A percentile compares a stretch with the other conserved stretches of the same genome.
These are phyloP conservation scores for Ganoderma resinaceum DNA, from an alignment of 1,284 basidiomycete genomes.

Conservation along the genomic window DNA sequence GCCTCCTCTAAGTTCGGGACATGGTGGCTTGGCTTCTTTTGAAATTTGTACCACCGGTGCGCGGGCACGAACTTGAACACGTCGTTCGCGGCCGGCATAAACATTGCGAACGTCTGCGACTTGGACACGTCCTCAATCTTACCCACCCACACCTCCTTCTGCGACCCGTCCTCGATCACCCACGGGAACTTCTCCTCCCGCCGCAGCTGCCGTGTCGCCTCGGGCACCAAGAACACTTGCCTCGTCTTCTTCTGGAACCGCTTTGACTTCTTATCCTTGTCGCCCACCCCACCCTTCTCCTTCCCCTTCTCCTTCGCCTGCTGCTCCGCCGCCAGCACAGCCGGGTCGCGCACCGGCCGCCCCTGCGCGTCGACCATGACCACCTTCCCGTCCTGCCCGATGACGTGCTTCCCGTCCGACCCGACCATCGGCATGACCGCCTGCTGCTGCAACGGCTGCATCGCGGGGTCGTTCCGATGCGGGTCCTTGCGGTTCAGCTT, in stretches of 20 bases:
- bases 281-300: constrained; percentile 44
- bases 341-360: constrained; percentile 56
- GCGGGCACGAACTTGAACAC: constrained; percentile 88
- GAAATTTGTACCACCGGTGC: constrained; percentile 90
- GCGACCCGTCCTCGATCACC: constrained; percentile 82
- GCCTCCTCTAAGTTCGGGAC: constrained; percentile 76
- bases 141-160: constrained; percentile 78
- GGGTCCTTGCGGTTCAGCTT: constrained; percentile 88
- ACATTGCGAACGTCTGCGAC: constrained; percentile 49
- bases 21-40: constrained; percentile 79
- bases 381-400: constrained; percentile 73
- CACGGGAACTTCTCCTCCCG: constrained; percentile 89
- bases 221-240: constrained; percentile 74
- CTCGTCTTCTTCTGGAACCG: constrained; percentile 86
- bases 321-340: neutral
- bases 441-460: constrained; percentile 49
- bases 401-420: constrained; percentile 78
- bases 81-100: constrained; percentile 76
- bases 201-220: constrained; percentile 55
- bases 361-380: constrained; percentile 86
- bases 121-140: constrained; percentile 80
- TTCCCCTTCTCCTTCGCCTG: constrained; percentile 40
- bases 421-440: constrained; percentile 76
- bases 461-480: constrained; percentile 56
- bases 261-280: constrained; percentile 60